Evolutionary conservation across 306 rosid genomes (phyloP), one percentile per base, ranked within the genome.

Genomic region (Gillenia trifoliata): DNA sequence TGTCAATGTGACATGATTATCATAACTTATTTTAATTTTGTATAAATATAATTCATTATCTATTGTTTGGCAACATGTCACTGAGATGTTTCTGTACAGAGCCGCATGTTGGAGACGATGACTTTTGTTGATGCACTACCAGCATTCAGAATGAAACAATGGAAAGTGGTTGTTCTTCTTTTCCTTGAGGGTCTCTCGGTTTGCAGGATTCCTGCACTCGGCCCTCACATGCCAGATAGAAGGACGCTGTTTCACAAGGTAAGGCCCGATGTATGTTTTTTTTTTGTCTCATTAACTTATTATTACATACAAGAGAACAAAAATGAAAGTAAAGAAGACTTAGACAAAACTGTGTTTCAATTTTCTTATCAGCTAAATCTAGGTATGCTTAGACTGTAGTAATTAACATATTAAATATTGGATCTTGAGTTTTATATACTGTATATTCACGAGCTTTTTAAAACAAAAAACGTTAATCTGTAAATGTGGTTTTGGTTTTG

Each of bases 41-140:
- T n/a, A 64, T n/a, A 64, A 64, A 64, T 19, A 17, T 19, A 54
- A n/a, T 20, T 11, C 43, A 13, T 52, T 54, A 20, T 66, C 34
- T 70, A 74, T 70, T 74, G 57, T 75, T 66, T 74, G 76, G 34
- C 57, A 61, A 54, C 70, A 68, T 45, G 45, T 67, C 31, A 70
- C 81, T 64, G 5, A 29, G 57, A 60, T 10, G 56, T 59, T 77
- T 74, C 33, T 83, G 47, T 61, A 31, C 80, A 94, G 98, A 91
- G 78, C 29, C 72, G 82, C 70, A 79, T 94, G 85, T 76, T 94
- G 88, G 96, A 85, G 54, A 91, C 98, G 17, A 91, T 91, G 96
- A 83, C 98, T n/a, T 90, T 88, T 78, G 70, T 81, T 61, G 95
- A 94, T 19, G 89, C 98, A 4, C 81, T 91, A 75, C 98, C 97